Percentiles rank a stretch among this genome's conserved stretches.
Conservation (phyloP, 129 eudicot genomes). For the Apium graveolens region DNA sequence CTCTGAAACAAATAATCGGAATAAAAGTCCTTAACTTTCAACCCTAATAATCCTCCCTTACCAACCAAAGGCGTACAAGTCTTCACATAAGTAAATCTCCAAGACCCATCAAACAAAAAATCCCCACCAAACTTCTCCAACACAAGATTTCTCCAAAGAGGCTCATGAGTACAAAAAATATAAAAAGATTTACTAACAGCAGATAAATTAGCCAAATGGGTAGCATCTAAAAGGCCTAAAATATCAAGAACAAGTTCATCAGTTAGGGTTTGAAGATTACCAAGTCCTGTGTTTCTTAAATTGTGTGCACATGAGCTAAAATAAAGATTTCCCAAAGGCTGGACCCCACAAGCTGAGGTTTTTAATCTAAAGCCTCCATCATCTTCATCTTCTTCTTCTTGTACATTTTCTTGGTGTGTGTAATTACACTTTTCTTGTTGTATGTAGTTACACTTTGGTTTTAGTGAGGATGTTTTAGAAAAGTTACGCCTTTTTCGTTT, state of each 20-base stretch:
- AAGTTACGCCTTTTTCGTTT: conserved; percentile 1
- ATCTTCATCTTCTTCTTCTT: background rate
- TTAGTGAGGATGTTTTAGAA: background rate
- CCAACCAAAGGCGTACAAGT: conserved; percentile 26
- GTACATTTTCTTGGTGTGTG: conserved; percentile 7
- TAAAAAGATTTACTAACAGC: conserved; percentile 82
- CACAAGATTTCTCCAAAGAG: conserved; percentile 95
- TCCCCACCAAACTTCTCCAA: conserved; percentile 53
- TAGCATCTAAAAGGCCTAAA: conserved; percentile 57
- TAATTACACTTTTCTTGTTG: background rate
- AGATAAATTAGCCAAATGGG: conserved; percentile 65
- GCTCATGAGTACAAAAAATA: conserved; percentile 79
- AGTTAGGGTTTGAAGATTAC: conserved; percentile 65
- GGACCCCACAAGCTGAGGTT: conserved; percentile 60
- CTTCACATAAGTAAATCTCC: conserved; percentile 62
- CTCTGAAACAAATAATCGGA: conserved; percentile 97
- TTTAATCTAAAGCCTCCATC: conserved; percentile 70
- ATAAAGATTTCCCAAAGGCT: conserved; percentile 83
- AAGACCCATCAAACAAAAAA: conserved; percentile 62
- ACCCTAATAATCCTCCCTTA: conserved; percentile 33
- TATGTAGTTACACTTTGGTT: background rate
- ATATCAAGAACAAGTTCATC: conserved; percentile 93
- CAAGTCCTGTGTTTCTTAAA: conserved; percentile 85
- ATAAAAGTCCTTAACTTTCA: conserved; percentile 70
- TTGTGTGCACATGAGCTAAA: conserved; percentile 47